Conservation (phyloP, 345 rosid genomes). For the Syzygium jambos region DNA sequence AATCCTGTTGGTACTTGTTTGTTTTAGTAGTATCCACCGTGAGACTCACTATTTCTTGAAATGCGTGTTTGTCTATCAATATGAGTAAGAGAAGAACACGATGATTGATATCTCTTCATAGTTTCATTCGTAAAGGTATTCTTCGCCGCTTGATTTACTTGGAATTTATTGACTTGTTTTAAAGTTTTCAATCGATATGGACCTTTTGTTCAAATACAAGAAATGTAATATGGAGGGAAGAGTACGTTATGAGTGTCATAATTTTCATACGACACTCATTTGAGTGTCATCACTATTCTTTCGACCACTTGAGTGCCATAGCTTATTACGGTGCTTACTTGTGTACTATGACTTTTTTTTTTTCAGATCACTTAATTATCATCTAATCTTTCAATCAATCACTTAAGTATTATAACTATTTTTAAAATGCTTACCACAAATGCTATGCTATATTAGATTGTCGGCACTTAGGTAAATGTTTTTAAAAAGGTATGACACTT, state of each 20-base stretch:
- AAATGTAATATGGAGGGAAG: not conserved
- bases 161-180: not conserved
- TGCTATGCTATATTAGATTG: too few relatives aligned
- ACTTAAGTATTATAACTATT: too few relatives aligned
- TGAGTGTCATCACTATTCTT: too few relatives aligned
- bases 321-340: too few relatives aligned
- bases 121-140: not conserved
- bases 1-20: not conserved
- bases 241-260: too few relatives aligned
- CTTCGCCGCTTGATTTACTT: not conserved
- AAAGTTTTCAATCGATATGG: not conserved
- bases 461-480: too few relatives aligned
- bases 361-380: too few relatives aligned
- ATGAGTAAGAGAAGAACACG: not conserved
- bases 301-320: too few relatives aligned
- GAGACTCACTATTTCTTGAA: not conserved
- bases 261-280: too few relatives aligned
- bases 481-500: too few relatives aligned
- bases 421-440: accelerated
- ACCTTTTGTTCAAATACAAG: not conserved
- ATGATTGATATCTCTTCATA: not conserved
- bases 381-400: too few relatives aligned
- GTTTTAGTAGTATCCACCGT: not conserved
- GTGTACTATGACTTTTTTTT: not conserved
- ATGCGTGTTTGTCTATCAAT: not conserved